A percentile compares a stretch with the other conserved stretches of the same genome.
Conservation (phyloP, 2,329 filamentous ascomycete species). For the Trichoderma polysporum region DNA sequence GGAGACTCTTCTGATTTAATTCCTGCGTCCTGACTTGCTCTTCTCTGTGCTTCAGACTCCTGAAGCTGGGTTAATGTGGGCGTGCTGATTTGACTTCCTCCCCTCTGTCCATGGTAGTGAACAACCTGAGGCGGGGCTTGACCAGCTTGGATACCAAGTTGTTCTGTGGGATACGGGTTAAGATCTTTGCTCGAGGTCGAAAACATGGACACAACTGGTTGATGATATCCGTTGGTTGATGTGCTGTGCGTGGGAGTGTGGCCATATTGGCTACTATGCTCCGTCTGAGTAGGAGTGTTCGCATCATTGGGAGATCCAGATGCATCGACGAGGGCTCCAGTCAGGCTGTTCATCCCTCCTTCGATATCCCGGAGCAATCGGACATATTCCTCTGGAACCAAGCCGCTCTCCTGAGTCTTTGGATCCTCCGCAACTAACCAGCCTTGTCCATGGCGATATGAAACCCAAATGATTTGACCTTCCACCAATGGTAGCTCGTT, state of each 20-base stretch:
- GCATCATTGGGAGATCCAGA: constrained; percentile 54
- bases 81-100: constrained; percentile 66
- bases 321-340: constrained; percentile 57
- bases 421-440: constrained; percentile 98
- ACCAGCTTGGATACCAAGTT: constrained; percentile 61
- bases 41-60: constrained; percentile 47
- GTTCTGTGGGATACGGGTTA: constrained; percentile 65
- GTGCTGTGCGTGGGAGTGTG: constrained; percentile 49
- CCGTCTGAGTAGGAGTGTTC: constrained; percentile 61
- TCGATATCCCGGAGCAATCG: constrained; percentile 89
- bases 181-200: constrained; percentile 70
- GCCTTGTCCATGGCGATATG: constrained; percentile 91
- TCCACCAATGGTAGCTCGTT: constrained; percentile 92
- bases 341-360: constrained; percentile 76
- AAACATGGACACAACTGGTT: constrained; percentile 67
- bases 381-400: constrained; percentile 96
- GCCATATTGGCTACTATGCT: constrained; percentile 49
- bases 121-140: constrained; percentile 65
- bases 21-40: constrained; percentile 49
- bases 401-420: constrained; percentile 86
- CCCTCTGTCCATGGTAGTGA: constrained; percentile 66
- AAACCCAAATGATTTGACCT: constrained; percentile 94
- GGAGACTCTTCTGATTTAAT: constrained; percentile 41
- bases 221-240: constrained; percentile 62
- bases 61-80: constrained; percentile 56